Evolutionary conservation across 2,329 filamentous ascomycete species (phyloP).

Genomic region (Xylariaceae sp.): DNA sequence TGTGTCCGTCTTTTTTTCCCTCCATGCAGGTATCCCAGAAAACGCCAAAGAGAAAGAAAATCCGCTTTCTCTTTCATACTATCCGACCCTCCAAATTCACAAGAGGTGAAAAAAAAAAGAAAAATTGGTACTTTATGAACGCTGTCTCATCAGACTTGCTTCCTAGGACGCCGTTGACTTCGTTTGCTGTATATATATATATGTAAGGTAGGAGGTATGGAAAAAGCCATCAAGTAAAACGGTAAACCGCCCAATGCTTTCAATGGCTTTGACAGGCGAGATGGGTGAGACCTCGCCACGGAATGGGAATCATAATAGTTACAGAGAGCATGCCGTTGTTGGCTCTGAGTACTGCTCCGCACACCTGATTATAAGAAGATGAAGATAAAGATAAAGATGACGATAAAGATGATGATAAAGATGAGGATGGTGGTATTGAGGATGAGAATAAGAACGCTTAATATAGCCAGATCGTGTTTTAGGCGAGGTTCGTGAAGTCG

Average conservation of each 20-base stretch:
- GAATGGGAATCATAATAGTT: slow-evolving; percentile 13
- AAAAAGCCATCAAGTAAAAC: slow-evolving; percentile 10
- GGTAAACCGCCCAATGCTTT: background rate
- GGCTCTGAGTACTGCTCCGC: background rate
- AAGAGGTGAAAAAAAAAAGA: slow-evolving; percentile 14
- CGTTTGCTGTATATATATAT: slow-evolving; percentile 17
- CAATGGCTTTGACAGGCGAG: slow-evolving; percentile 23
- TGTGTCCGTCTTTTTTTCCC: slow-evolving; percentile 20
- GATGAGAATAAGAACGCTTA: slow-evolving; percentile 4
- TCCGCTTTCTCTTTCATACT: slow-evolving; percentile 20
- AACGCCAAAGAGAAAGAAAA: slow-evolving; percentile 25
- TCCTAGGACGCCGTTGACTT: slow-evolving; percentile 25
- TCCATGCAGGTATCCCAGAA: slow-evolving; percentile 26
- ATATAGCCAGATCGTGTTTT: background rate
- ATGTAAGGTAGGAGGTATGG: background rate
- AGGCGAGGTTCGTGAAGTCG: background rate
- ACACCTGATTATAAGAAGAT: slow-evolving; percentile 9
- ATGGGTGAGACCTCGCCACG: slow-evolving; percentile 17
- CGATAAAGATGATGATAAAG: too few species aligned
- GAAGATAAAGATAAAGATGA: too few species aligned
- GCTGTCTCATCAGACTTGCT: slow-evolving; percentile 20
- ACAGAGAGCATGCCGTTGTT: slow-evolving; percentile 2
- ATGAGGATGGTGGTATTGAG: background rate
- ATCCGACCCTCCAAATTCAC: slow-evolving; percentile 9
- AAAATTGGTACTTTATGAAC: slow-evolving; percentile 20